phyloP scores from a whole-genome alignment of 1,284 basidiomycete species.

The Irpex sp. region DNA sequence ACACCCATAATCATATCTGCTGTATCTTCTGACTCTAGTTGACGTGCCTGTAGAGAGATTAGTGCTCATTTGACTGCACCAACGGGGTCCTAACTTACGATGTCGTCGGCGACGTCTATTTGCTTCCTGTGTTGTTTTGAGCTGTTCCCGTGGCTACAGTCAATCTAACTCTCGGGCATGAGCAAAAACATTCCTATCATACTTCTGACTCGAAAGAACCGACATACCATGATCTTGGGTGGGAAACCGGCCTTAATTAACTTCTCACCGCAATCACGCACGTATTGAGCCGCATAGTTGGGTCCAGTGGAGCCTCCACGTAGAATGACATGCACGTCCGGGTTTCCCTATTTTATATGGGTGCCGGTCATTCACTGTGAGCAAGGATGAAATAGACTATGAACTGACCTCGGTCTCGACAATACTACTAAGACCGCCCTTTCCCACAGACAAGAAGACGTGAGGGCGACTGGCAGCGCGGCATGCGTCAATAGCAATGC shows the following conservation, averaged over 20 bases:
- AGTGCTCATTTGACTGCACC: not conserved
- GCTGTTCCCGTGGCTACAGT: conserved; percentile 96
- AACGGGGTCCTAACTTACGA: conserved; percentile 58
- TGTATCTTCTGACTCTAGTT: conserved; percentile 80
- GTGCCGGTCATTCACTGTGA: not conserved
- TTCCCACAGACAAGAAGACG: conserved; percentile 93
- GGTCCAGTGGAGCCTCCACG: conserved; percentile 91
- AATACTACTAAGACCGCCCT: conserved; percentile 92
- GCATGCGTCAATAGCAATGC: conserved; percentile 92
- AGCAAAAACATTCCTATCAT: not conserved
- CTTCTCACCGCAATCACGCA: conserved; percentile 82
- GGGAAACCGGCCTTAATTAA: conserved; percentile 85
- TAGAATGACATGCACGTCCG: conserved; percentile 94
- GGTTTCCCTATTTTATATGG: conserved; percentile 71
- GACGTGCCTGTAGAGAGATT: conserved; percentile 60
- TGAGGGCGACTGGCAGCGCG: conserved; percentile 88
- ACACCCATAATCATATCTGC: conserved; percentile 90
- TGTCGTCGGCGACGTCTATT: conserved; percentile 85
- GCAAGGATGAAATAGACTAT: conserved; percentile 12
- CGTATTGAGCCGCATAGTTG: conserved; percentile 85
- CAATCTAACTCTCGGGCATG: conserved; percentile 64
- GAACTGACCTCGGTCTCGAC: conserved; percentile 83
- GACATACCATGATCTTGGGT: conserved; percentile 85
- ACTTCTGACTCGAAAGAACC: conserved; percentile 1
- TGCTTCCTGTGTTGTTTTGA: conserved; percentile 90